Conservation (phyloP, 2,329 filamentous ascomycete genomes). For the Cladosporium sp. region DNA sequence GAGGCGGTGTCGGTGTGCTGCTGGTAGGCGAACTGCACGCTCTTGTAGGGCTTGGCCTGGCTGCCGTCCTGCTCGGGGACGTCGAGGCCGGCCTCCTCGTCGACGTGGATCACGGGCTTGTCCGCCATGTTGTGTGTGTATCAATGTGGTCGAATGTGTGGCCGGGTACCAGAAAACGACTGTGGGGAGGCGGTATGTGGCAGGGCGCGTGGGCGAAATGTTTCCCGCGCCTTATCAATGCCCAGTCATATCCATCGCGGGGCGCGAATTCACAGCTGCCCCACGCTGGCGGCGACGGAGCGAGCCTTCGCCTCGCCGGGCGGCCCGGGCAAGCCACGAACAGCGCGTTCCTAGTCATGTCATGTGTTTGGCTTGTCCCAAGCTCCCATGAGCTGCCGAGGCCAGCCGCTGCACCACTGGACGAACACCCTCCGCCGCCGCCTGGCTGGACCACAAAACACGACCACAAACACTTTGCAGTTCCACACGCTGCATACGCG, state of each 20-base stretch:
- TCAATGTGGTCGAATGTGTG: neutral
- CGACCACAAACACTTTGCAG: no score
- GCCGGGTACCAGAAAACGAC: neutral
- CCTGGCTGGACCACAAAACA: no score
- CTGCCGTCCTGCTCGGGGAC: slow-evolving; percentile 57
- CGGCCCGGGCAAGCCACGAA: no score
- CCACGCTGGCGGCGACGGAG: no score
- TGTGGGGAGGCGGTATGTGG: neutral
- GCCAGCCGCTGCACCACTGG: no score
- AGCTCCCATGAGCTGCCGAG: no score
- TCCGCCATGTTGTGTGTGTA: slow-evolving; percentile 24
- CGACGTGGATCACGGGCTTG: slow-evolving; percentile 59
- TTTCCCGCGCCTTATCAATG: neutral
- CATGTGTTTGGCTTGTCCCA: no score
- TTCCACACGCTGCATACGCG: no score
- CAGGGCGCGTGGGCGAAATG: neutral
- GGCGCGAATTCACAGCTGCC: neutral
- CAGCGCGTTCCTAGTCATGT: no score
- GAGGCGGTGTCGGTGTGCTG: slow-evolving; percentile 57
- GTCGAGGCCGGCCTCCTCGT: slow-evolving; percentile 71
- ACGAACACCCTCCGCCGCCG: no score
- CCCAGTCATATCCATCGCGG: neutral
- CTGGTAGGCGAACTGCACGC: slow-evolving; percentile 69
- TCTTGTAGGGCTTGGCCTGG: slow-evolving; percentile 72
- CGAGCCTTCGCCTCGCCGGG: no score